Evolutionary conservation across 768 basidiomycete species (phyloP), one percentile per base, ranked within the genome.

Genomic region (Psilocybe cyanescens): DNA sequence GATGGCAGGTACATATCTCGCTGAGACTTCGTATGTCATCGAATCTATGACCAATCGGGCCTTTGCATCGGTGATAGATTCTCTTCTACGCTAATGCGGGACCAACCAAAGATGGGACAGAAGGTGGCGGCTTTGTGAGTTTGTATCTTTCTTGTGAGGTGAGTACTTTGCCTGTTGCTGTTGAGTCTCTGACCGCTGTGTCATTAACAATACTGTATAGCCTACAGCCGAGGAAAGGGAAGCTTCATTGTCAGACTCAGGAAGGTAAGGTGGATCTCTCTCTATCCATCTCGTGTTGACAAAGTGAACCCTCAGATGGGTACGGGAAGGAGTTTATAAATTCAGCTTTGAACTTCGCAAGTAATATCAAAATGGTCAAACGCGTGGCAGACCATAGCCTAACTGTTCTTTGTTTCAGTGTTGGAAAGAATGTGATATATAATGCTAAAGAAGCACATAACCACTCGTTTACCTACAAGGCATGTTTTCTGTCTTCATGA

Each of bases 1-100:
- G 82, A 54, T 92, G 90, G 90, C 90, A 89, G 78, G 89, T 89
- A 37, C 19, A 39, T 56, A 39, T 37, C n/a, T 35, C 33, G 17
- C 8, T 50, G 28, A 37, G 29, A 45, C 14, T 8, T 17, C 2
- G 4, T 45, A 8, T 11, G n/a, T 28, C 17, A 14, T 29, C 35
- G n/a, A 41, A 53, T 31, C 45, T 47, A 52, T 59, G 67, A 60
- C 66, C 63, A 57, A 39, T 52, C 5, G 64, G 49, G 53, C 19
- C 29, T n/a, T 61, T 44, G 64, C 57, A 11, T 47, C 8, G 66
- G 14, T 51, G 31, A 17, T 37, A 94, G 86, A 87, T 94, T 48
- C 72, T 95, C 49, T 94, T 94, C 75, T 95, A 95, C 70, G 83
- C 92, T 4, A 94, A 93, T 70, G 88, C 91, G 44, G 91, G 92